Conservation (phyloP, 2,329 filamentous ascomycete genomes). For the Colletotrichum zoysiae region DNA sequence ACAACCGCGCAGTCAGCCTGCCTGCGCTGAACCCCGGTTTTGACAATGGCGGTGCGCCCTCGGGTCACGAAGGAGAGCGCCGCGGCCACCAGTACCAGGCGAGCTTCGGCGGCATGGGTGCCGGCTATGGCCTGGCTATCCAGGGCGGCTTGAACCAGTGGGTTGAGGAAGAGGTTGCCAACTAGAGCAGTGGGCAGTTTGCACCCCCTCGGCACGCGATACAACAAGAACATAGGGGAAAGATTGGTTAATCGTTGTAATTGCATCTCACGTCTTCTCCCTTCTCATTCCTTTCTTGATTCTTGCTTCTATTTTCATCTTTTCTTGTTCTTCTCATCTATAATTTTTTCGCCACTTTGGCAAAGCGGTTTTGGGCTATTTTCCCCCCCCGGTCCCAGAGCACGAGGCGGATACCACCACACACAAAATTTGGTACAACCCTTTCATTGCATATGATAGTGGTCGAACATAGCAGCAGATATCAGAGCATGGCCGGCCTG, state of each 20-base stretch:
- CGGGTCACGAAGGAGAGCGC: constrained; percentile 64
- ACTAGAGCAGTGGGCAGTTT: constrained; percentile 53
- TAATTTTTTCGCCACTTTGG: constrained; percentile 40
- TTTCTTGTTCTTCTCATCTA: constrained; percentile 40
- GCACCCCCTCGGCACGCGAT: constrained; percentile 10
- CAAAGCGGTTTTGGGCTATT: constrained; percentile 36
- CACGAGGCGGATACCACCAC: constrained; percentile 33
- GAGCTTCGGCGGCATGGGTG: constrained; percentile 71
- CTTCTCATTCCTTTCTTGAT: constrained; percentile 40
- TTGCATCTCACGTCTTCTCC: constrained; percentile 48
- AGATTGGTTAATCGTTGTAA: constrained; percentile 59
- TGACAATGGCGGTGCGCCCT: constrained; percentile 67
- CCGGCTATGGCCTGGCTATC: constrained; percentile 72
- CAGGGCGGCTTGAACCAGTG: constrained; percentile 75
- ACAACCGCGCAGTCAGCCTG: constrained; percentile 89
- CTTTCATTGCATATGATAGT: constrained; percentile 41
- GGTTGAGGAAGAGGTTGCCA: constrained; percentile 75
- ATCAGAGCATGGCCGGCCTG: constrained; percentile 39
- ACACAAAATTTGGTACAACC: constrained; percentile 36
- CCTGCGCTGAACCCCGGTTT: constrained; percentile 77
- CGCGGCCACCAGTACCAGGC: constrained; percentile 76
- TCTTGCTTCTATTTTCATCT: constrained; percentile 41
- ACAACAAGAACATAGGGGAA: constrained; percentile 45
- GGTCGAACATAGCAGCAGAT: constrained; percentile 41
- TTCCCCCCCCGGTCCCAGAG: constrained; percentile 31